Evolutionary conservation across 2,329 filamentous ascomycete genomes (phyloP), one percentile per base, ranked within the genome.

Genomic region (Hypoxylon sp.): DNA sequence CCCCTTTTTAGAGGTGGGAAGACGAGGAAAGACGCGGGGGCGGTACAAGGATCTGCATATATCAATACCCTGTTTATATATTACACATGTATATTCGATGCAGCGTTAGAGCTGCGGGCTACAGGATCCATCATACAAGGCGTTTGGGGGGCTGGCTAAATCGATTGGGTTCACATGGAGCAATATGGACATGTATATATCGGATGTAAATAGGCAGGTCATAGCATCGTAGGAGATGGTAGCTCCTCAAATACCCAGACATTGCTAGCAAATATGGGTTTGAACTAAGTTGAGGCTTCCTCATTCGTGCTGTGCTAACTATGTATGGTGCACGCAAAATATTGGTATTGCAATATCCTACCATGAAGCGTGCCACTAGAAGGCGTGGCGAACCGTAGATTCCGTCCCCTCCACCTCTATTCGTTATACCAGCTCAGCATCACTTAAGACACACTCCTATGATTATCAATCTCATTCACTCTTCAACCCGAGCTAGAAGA

Each of bases 41-140:
- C 5, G 36, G 13, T 51, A 23, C 21, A 25, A 25, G 49, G 36
- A 34, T 17, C 38, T 67, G 51, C 36, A 64, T 56, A 53, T 52
- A 60, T 3, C 19, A 25, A 65, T 66, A 62, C 63, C 63, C 63
- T 49, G 23, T 41, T 45, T 49, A 41, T 43, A 58, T 28, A 49
- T 32, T 17, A 45, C 21, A 19, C 30, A 62, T 46, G 25, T 36
- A 50, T 62, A 41, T 53, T 21, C 36, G 13, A 41, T 38, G 14
- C n/a, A 13, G 52, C 30, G 46, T 30, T 19, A 19, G 23, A 21
- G 58, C 41, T 36, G 30, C 30, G 41, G 41, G 25, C 41, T 46
- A 17, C 19, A 21, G 60, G 51, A 19, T 57, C 45, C 41, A 43
- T 34, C 13, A 55, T 43, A 51, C 11, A 58, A 21, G 59, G 63